These are phyloP conservation scores for Metrosideros polymorpha DNA, from an alignment of 441 rosid genomes.

Conservation along the genomic window DNA sequence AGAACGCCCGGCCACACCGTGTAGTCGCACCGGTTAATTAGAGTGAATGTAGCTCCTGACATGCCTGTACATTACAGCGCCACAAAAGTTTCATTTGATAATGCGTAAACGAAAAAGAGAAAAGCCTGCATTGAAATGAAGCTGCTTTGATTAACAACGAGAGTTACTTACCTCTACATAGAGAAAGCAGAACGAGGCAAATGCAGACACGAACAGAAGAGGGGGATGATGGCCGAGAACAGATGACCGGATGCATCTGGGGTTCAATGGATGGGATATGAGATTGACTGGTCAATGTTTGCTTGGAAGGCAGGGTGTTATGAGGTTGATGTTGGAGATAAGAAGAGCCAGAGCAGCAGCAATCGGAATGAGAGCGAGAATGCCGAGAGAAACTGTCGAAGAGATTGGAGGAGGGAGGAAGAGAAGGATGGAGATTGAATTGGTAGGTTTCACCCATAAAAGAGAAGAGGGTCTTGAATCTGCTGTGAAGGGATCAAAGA, in stretches of 20 bases:
- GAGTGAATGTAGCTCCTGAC: slow-evolving; percentile 47
- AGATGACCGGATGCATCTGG: not conserved
- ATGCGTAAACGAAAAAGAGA: not conserved
- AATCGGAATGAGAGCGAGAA: not conserved
- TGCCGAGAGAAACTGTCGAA: not conserved
- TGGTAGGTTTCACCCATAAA: not conserved
- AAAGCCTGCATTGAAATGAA: not conserved
- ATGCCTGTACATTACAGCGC: slow-evolving; percentile 15
- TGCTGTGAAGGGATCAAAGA: not conserved
- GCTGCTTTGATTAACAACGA: no score
- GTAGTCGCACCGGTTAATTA: slow-evolving; percentile 39
- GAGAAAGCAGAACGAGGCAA: not conserved
- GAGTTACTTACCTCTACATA: not conserved
- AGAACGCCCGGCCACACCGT: slow-evolving; percentile 60
- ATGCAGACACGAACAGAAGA: not conserved
- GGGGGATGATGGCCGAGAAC: not conserved
- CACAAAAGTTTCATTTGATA: fast-evolving
- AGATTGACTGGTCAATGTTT: not conserved
- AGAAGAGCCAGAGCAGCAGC: not conserved
- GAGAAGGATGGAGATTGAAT: not conserved
- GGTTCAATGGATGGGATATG: not conserved
- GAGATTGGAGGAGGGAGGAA: not conserved
- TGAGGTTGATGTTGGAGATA: not conserved
- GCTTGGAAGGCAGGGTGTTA: not conserved
- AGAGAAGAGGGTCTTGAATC: not conserved